Evolutionary conservation across 371 early-diverging fungal species (phyloP), one percentile per base, ranked within the genome.

Genomic region (Thermomucor indicae-seudaticae): DNA sequence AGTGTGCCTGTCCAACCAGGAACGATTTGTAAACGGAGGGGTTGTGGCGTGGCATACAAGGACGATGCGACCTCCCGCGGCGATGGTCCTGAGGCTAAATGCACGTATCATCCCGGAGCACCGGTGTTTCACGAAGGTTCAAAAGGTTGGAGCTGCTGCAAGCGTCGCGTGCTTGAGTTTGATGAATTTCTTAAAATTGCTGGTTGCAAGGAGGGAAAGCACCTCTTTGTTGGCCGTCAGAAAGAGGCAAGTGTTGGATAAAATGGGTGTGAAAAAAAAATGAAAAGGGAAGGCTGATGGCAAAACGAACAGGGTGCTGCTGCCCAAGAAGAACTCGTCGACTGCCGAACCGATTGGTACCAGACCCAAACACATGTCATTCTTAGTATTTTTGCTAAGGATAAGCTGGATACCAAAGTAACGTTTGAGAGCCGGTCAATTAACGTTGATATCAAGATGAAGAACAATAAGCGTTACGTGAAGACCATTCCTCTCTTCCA

Each of bases 181-280:
- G 98, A 97, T 32, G 96, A 96, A 62, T 96, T 97, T 53, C 70
- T 96, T 55, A 94, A 89, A 62, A 91, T 97, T 64, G 73, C 77
- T 48, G 98, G 98, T 19, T 97, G 98, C 73, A 80, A 65, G 14
- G 89, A 88, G 37, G 83, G 81, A 49, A 75, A 80, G 57, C 98
- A 97, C 68, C 62, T 93, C 57, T 97, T 95, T 76, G 75, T 79
- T 32, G 75, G 75, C n/a, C 49, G 59, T 10, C 56, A 60, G 22
- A 71, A 53, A 6, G 34, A 58, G 37, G 69, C 59, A 47, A 57
- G 29, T 22, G 17, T 12, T 11, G n/a, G n/a, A n/a, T n/a, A n/a
- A n/a, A n/a, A n/a, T n/a, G n/a, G n/a, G n/a, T n/a, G n/a, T n/a
- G n/a, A n/a, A n/a, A n/a, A n/a, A n/a, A n/a, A n/a, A n/a, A n/a